Evolutionary conservation across 208 protist species (phyloP), one percentile per base, ranked within the genome.

Genomic region (Porcisia hertigi): DNA sequence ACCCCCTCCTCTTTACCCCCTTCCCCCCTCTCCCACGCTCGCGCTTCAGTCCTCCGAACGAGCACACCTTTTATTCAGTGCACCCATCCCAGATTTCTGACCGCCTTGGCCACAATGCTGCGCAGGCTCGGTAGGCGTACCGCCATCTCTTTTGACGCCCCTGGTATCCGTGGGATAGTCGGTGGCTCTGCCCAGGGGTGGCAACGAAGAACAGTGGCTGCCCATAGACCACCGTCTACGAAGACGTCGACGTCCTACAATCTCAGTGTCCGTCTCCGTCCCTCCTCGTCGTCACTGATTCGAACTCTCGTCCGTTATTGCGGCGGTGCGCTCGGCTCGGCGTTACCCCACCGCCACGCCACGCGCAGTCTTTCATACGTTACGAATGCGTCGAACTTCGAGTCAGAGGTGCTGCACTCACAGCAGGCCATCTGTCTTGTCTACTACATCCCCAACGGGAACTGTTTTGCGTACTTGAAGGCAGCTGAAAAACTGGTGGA

Each of bases 401-500:
- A 95, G 25, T 77, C 72, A 41, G 88, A 97, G 76, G 93, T 97
- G 47, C 75, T 97, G 62, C 90, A 97, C 76, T 97, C 93, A 0
- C 89, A 97, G 81, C 91, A 97, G 59, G 93, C 93, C 12, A 92
- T 97, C 67, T 97, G 93, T 73, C 77, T 97, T 14, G 75, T 97
- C 11, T 97, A 95, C 72, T 79, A 94, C 71, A 83, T 94, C 39
- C 79, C 79, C 30, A 85, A 87, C 52, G 94, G 80, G 70, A 87
- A 84, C 71, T 97, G 93, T 74, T 70, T 74, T 1, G 83, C 88
- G 20, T 95, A 90, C 79, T 47, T 97, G 7, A 67, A 78, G n/a
- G 76, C 79, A 4, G 80, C 90, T 0, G 91, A 96, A 74, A 77
- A 85, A 67, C 82, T 95, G 39, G 91, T 96, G 11, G 88, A 94